Evolutionary conservation across 768 basidiomycete species (phyloP).

Genomic region (Dentipellis fragilis): DNA sequence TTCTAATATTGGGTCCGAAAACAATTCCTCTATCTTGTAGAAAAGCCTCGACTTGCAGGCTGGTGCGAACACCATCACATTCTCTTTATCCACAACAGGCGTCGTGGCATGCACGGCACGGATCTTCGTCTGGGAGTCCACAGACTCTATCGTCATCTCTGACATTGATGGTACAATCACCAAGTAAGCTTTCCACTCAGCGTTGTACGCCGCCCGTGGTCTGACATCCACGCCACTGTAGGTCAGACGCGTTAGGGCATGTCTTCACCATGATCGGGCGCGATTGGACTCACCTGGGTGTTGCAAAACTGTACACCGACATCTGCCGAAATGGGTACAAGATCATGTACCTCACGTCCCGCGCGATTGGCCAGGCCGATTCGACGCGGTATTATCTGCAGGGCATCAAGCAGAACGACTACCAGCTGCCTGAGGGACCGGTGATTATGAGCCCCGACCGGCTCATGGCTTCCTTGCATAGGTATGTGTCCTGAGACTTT

Average conservation of each 20-base stretch:
- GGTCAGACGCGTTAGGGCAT: slow-evolving; percentile 93
- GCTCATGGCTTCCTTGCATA: slow-evolving; percentile 86
- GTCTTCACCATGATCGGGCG: slow-evolving; percentile 96
- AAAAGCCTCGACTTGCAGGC: slow-evolving; percentile 78
- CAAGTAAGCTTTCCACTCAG: slow-evolving; percentile 45
- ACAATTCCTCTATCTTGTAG: slow-evolving; percentile 27
- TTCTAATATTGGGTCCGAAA: background rate
- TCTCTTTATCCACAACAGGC: slow-evolving; percentile 81
- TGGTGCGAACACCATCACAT: slow-evolving; percentile 87
- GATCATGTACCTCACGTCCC: slow-evolving; percentile 93
- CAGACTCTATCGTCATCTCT: slow-evolving; percentile 83
- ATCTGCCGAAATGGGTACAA: slow-evolving; percentile 94
- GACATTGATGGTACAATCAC: slow-evolving; percentile 99
- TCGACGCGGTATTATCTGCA: slow-evolving; percentile 91
- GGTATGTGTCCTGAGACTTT: slow-evolving; percentile 37
- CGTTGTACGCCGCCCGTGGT: background rate
- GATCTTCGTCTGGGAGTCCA: slow-evolving; percentile 94
- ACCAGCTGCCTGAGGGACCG: slow-evolving; percentile 94
- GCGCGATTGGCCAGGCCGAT: slow-evolving; percentile 97
- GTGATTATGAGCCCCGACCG: slow-evolving; percentile 99
- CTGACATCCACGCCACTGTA: slow-evolving; percentile 19
- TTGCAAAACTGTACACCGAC: slow-evolving; percentile 95
- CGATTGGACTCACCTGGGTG: slow-evolving; percentile 96
- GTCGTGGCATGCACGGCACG: slow-evolving; percentile 80
- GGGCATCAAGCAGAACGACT: slow-evolving; percentile 91